Conservation (phyloP, 1,284 basidiomycete species). For the Cutaneotrichosporon sp. region DNA sequence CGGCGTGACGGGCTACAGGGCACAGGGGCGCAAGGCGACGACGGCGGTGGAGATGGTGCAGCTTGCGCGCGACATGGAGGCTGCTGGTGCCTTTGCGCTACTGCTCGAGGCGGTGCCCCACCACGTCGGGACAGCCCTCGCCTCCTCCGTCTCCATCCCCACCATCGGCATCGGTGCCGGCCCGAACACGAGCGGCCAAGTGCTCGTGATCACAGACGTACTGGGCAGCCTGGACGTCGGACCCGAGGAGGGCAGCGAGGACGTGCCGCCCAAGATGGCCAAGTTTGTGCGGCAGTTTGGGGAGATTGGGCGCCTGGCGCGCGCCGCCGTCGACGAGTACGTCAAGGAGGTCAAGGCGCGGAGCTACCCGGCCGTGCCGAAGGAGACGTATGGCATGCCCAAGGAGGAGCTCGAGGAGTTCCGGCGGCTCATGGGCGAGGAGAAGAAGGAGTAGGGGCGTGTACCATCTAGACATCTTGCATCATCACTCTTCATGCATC, state of each 20-base stretch:
- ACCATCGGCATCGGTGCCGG: conserved; percentile 98
- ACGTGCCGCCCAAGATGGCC: conserved; percentile 50
- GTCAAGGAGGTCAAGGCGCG: conserved; percentile 70
- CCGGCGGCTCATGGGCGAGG: conserved; percentile 12
- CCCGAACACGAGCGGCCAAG: conserved; percentile 80
- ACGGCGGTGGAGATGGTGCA: conserved; percentile 66
- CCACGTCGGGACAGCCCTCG: conserved; percentile 72
- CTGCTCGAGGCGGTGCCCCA: conserved; percentile 91
- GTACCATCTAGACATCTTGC: background rate
- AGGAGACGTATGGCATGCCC: conserved; percentile 80
- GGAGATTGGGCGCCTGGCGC: conserved; percentile 64
- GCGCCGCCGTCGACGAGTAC: conserved; percentile 69
- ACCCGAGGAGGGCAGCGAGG: conserved; percentile 19
- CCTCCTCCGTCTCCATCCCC: conserved; percentile 65
- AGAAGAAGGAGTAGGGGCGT: background rate
- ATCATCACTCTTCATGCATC: conserved; percentile 10
- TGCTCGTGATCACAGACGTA: conserved; percentile 90
- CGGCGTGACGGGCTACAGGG: conserved; percentile 80
- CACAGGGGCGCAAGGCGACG: conserved; percentile 75
- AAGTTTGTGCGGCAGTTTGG: conserved; percentile 85
- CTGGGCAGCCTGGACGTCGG: conserved; percentile 64
- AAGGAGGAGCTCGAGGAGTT: conserved; percentile 72
- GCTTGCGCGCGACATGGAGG: conserved; percentile 70
- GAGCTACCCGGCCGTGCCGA: conserved; percentile 68
- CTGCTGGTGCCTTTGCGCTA: conserved; percentile 84